Evolutionary conservation across 176 grass and related monocot species (phyloP), one percentile per base, ranked within the genome.

Genomic region (Zoysia japonica): DNA sequence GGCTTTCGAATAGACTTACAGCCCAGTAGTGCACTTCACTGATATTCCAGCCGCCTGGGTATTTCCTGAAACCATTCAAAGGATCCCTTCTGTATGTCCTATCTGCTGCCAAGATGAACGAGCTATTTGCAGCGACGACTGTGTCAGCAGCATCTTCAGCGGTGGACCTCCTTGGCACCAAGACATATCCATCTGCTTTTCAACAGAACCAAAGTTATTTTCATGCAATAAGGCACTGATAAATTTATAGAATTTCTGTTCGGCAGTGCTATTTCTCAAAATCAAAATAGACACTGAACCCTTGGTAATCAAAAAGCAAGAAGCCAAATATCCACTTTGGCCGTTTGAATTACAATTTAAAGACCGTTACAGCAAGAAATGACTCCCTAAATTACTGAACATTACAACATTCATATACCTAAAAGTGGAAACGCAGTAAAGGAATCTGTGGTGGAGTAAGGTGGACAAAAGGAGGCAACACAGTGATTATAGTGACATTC

Each of bases 21-120:
- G 96, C 86, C 79, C 84, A 93, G 56, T 99, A 99, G 78, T 99
- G 89, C 3, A 76, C 39, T 74, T 99, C 83, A 17, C 84, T 99
- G 43, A 99, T 95, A 75, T 99, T 95, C 92, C 92, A 99, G 20
- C 96, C 96, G 2, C 92, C 92, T 1, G 78, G 75, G 54, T 99
- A 99, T 78, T 85, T 85, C 42, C 84, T 85, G 79, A 87, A 91
- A 6, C 75, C 68, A 83, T 95, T 78, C 86, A 93, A 87, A 42
- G 96, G 96, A 43, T 99, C 96, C 71, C 61, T 93, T 70, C 96
- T 74, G 49, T 93, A 68, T 9, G 96, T 99, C 19, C 88, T 88
- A 4, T 91, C 55, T 20, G 79, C 85, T 0, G 96, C 92, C 85
- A 99, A 83, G 17, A 95, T 9, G 47, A 90, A 93, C 67, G 96